Conservation (phyloP, 1,139 yeast species). For the Williopsis jadinii region DNA sequence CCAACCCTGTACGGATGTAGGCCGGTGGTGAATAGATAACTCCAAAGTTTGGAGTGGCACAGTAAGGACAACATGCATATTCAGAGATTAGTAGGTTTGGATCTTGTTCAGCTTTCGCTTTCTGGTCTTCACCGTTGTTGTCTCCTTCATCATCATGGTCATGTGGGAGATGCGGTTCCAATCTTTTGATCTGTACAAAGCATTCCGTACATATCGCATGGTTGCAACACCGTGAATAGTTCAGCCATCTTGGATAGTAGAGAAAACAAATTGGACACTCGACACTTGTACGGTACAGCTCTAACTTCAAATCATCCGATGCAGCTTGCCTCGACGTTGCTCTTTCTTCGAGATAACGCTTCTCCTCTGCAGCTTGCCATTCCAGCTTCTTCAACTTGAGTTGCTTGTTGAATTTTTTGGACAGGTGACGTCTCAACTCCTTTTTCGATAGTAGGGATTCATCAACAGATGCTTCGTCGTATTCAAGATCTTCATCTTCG, state of each 20-base stretch:
- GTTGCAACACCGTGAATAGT: constrained; percentile 81
- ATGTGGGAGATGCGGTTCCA: constrained; percentile 94
- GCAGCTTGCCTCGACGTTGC: constrained; percentile 27
- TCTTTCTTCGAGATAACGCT: constrained; percentile 35
- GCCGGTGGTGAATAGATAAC: constrained; percentile 67
- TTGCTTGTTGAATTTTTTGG: constrained; percentile 42
- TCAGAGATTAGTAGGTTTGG: constrained; percentile 74
- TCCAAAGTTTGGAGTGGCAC: constrained; percentile 85
- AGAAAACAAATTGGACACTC: constrained; percentile 97
- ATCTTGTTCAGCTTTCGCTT: constrained; percentile 19
- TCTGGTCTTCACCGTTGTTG: constrained; percentile 25
- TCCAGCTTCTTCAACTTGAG: constrained; percentile 40
- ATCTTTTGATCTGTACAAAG: constrained; percentile 88
- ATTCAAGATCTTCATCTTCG: constrained; percentile 45
- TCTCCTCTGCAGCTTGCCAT: constrained; percentile 50
- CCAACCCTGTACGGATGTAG: constrained; percentile 47
- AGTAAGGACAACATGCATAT: constrained; percentile 88
- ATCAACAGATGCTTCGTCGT: constrained; percentile 25
- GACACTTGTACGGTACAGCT: constrained; percentile 54
- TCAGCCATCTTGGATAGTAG: constrained; percentile 72
- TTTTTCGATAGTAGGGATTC: constrained; percentile 39
- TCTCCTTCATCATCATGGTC: constrained; percentile 38
- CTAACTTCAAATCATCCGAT: constrained; percentile 36
- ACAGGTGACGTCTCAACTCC: constrained; percentile 43
- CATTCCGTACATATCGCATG: constrained; percentile 96